These are phyloP conservation scores for Phaseolus lunatus DNA, from an alignment of 306 rosid genomes.

Conservation along the genomic window DNA sequence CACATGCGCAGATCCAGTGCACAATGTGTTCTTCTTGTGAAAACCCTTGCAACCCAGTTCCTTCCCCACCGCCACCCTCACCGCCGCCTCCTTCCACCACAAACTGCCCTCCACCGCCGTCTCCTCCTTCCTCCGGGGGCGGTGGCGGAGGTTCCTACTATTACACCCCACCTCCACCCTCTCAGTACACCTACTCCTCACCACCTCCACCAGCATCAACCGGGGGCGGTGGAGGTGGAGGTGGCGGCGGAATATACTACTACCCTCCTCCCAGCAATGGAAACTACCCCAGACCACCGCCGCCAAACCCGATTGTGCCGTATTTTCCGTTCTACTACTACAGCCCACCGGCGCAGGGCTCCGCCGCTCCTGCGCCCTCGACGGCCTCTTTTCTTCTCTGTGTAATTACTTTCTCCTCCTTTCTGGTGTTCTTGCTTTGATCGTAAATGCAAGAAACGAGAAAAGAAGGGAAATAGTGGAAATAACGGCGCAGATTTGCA, in stretches of 20 bases:
- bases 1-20: constrained; percentile 84
- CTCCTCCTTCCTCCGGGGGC: constrained; percentile 56
- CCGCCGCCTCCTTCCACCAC: constrained; percentile 42
- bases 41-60: constrained; percentile 67
- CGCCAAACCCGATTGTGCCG: constrained; percentile 95
- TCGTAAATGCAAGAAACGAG: neutral
- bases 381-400: constrained; percentile 5
- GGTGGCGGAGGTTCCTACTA: constrained; percentile 43
- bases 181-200: constrained; percentile 56
- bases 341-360: constrained; percentile 67
- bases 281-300: constrained; percentile 82
- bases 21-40: constrained; percentile 90
- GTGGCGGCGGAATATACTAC: constrained; percentile 49
- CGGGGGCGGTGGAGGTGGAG: constrained; percentile 49
- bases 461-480: neutral
- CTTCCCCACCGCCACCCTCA: constrained; percentile 57
- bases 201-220: constrained; percentile 82
- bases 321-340: constrained; percentile 87
- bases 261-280: constrained; percentile 71
- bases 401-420: constrained; percentile 36
- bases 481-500: constrained; percentile 68
- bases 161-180: constrained; percentile 76
- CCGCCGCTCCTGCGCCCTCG: constrained; percentile 39
- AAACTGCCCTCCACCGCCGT: constrained; percentile 80
- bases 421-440: constrained; percentile 52